Evolutionary conservation across 2,329 filamentous ascomycete species (phyloP), one percentile per base, ranked within the genome.

Genomic region (Juglanconis oblonga): DNA sequence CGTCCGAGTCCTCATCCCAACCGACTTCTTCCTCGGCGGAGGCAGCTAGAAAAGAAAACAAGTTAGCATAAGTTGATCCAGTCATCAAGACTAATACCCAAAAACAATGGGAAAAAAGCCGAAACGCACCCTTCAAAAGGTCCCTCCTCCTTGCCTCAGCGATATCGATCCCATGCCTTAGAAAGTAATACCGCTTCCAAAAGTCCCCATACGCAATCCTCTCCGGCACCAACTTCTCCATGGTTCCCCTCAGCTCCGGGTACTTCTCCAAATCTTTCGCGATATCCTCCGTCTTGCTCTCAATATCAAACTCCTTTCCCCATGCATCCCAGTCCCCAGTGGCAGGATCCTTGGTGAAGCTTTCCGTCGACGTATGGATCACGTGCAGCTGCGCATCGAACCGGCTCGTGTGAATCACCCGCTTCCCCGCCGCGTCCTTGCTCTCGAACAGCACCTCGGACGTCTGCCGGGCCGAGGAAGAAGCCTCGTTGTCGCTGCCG

Each of bases 311-410:
- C 0, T 79, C 80, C 64, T 85, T 79, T 58, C 83, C 82, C 87
- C 93, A 98, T 4, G 79, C 73, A 9, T 86, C 81, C 78, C 89
- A 98, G 73, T 96, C 87, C 13, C 84, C 81, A 52, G 87, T 87
- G 7, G 84, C 81, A 0, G 93, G 92, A 69, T 98, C 92, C 70
- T 90, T 89, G 58, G 85, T 84, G 74, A 98, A 96, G 67, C 87
- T 91, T 64, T 95, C 89, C 44, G 87, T 74, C 24, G 87, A 90
- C 4, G 91, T 93, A 74, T 99, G 95, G 62, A 99, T 93, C 38
- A 96, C 92, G 71, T 99, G 94, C 63, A 99, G 79, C 75, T 98
- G 95, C 1, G 95, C 95, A 70, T 99, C 95, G 71, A 97, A 94
- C 63, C 95, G 85, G 55, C 92, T 97, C 1, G 92, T 91, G 73